Percentiles rank a stretch among this genome's conserved stretches.
Conservation (phyloP, 176 grass and related monocot genomes). For the Avena sativa region DNA sequence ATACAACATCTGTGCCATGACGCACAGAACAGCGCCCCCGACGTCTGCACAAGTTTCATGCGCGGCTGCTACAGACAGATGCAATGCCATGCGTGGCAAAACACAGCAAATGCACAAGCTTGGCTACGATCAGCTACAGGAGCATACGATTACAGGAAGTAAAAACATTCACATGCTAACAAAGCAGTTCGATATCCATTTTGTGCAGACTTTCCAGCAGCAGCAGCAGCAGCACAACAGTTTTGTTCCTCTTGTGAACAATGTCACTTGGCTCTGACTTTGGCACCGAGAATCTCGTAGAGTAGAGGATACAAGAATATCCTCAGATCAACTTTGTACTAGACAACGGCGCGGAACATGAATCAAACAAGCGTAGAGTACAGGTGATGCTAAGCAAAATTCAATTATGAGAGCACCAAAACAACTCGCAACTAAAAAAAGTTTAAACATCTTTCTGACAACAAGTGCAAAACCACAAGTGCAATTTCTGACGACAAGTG, state of each 20-base stretch:
- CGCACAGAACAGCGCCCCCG: not conserved
- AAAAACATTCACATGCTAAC: not conserved
- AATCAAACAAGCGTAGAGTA: not conserved
- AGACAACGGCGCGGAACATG: not conserved
- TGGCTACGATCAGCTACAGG: not conserved
- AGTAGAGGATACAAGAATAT: not conserved
- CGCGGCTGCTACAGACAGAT: not conserved
- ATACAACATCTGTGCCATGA: slow-evolving; percentile 24
- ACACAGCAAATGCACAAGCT: not conserved
- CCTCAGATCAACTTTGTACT: not conserved
- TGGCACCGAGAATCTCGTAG: too few species aligned
- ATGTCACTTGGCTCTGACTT: not conserved
- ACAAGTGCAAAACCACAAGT: slow-evolving; percentile 31
- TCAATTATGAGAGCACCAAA: not conserved
- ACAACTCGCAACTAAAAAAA: not conserved
- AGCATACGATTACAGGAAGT: not conserved
- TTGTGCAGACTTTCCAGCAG: not conserved
- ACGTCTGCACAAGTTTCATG: not conserved
- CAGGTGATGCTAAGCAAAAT: not conserved
- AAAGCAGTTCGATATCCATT: not conserved
- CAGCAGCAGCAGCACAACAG: not conserved
- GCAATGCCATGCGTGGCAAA: not conserved
- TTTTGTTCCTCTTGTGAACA: not conserved
- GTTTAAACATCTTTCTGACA: slow-evolving; percentile 1
- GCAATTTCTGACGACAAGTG: slow-evolving; percentile 11